Base-by-base conservation (phyloP, 306 rosid genomes). In the Trifolium subterraneum region DNA sequence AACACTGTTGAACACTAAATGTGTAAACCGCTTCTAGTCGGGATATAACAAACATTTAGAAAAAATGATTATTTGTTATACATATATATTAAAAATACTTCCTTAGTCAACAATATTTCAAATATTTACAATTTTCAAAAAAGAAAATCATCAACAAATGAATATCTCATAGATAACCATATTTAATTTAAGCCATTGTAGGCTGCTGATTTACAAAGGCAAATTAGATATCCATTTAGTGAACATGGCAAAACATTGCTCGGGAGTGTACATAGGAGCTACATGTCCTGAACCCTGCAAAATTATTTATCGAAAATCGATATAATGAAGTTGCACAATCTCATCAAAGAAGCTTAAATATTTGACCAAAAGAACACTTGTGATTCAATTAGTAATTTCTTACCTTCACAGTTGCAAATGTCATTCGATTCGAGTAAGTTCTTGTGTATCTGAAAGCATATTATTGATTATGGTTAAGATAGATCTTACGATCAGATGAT, bases 321-420 rank as follows among this genome's bases (percentile, higher is more conserved):
- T 18, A 38, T 20, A 39, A 44, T 0, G 4, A 50, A 50, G 10
- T 1, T 18, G 3, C 12, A 31, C 0, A 5, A 6, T 48, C 7
- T 7, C 16, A 22, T 13, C 9, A 22, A 55, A 20, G n/a, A 56
- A 10, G 48, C 27, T 5, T 4, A 60, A 33, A 33, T 39, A 31
- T 44, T 41, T 35, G 35, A 5, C 47, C 11, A 33, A 3, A 42
- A 2, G 3, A 36, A 7, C 8, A 68, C 2, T 13, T 23, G 18
- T 7, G 1, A 27, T 29, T 25, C 3, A 36, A 0, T 27, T 18
- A 18, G 3, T 65, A 56, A 27, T 45, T n/a, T 77, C 72, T 61
- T 60, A 64, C 87, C 86, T 83, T 85, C 4, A 83, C 70, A 11
- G 88, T 88, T 19, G 86, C 86, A 72, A 76, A 88, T 14, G 86